Conservation (phyloP, 140 eudicot species). For the Stevia rebaudiana region DNA sequence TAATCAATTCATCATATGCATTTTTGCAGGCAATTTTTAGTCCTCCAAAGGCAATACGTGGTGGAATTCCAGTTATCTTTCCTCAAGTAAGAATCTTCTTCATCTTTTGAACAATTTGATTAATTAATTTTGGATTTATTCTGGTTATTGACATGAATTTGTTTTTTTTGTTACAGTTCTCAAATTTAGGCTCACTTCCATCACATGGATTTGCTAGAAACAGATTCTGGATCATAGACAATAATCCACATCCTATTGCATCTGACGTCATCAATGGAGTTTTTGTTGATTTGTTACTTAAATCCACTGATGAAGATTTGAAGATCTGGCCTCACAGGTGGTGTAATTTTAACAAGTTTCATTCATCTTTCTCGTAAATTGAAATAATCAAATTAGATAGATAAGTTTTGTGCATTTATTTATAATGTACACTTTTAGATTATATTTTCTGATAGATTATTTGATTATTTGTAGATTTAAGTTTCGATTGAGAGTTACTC, state of each 20-base stretch:
- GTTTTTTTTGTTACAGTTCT: conserved; percentile 46
- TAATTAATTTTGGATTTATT: conserved; percentile 1
- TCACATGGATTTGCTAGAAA: conserved; percentile 89
- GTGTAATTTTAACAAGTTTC: conserved; percentile 28
- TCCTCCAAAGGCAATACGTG: conserved; percentile 92
- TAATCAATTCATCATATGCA: no score
- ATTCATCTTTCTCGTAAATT: not conserved
- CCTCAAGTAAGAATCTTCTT: conserved; percentile 63
- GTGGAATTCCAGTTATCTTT: conserved; percentile 92
- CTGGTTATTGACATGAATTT: conserved; percentile 5
- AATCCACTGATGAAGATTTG: conserved; percentile 75
- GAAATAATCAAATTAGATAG: not conserved
- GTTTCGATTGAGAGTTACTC: conserved; percentile 70
- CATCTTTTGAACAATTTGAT: conserved; percentile 1
- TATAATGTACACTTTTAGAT: not conserved
- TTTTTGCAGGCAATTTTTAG: conserved; percentile 65
- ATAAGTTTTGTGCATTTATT: conserved; percentile 8
- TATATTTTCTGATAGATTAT: not conserved
- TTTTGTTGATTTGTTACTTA: conserved; percentile 72
- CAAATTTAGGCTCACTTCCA: conserved; percentile 61
- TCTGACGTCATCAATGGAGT: conserved; percentile 43
- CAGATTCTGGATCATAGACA: conserved; percentile 70
- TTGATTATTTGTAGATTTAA: conserved; percentile 51
- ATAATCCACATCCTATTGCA: conserved; percentile 46
- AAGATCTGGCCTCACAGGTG: conserved; percentile 93